Percentiles rank a stretch among this genome's conserved stretches.
These are phyloP conservation scores for Plasmodium falciparum DNA, from an alignment of 169 alveolate species.

Conservation along the genomic window DNA sequence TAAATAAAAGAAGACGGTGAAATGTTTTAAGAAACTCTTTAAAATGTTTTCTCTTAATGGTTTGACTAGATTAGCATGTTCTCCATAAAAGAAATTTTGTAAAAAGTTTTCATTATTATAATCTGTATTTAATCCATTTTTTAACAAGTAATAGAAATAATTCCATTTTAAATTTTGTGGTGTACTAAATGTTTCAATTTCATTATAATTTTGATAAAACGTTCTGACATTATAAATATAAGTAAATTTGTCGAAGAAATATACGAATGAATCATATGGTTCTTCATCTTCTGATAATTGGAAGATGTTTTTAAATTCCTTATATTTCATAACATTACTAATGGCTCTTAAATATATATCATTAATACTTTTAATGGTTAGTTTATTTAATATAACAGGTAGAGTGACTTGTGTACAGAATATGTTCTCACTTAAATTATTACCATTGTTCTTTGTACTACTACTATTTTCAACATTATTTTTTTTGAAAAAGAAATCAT, in stretches of 20 bases:
- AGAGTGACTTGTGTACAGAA: conserved; percentile 50
- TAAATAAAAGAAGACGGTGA: conserved; percentile 50
- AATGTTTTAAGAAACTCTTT: conserved; percentile 17
- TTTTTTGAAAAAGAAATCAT: conserved; percentile 13
- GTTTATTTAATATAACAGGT: conserved; percentile 21
- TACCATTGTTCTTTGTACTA: background rate
- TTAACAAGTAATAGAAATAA: conserved; percentile 51
- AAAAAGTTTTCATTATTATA: conserved; percentile 53
- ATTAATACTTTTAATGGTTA: conserved; percentile 32
- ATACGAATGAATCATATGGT: conserved; percentile 34
- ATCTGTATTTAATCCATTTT: conserved; percentile 6
- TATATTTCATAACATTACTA: conserved; percentile 18
- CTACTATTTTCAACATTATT: background rate
- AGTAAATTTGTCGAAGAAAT: conserved; percentile 59
- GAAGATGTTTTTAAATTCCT: background rate
- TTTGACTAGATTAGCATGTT: conserved; percentile 11
- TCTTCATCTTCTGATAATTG: background rate
- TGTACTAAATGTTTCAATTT: conserved; percentile 20
- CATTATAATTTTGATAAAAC: conserved; percentile 8
- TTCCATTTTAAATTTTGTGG: conserved; percentile 71
- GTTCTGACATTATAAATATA: conserved; percentile 23
- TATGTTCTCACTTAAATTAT: background rate
- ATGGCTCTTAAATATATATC: conserved; percentile 59
- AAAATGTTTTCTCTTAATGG: conserved; percentile 20
- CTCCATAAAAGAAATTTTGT: conserved; percentile 43